Evolutionary conservation across 495 filamentous ascomycete genomes (phyloP).

Genomic region (Hypoxylon crocopeplum): DNA sequence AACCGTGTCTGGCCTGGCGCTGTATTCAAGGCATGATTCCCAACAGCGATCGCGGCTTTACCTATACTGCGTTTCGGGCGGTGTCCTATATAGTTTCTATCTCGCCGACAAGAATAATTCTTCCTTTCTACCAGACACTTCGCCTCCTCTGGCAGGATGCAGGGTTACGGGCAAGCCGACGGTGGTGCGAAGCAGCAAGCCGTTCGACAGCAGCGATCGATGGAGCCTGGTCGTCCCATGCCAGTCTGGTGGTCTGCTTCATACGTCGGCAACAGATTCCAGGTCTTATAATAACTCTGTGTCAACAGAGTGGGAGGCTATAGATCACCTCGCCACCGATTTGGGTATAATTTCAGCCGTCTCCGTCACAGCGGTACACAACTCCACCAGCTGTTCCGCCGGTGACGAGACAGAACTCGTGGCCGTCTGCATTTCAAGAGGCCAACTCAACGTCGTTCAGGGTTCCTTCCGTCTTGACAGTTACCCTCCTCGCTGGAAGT

Average conservation of each 20-base stretch:
- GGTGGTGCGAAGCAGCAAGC: constrained; percentile 5
- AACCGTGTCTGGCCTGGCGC: constrained; percentile 26
- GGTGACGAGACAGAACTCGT: constrained; percentile 8
- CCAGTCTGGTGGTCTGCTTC: constrained; percentile 33
- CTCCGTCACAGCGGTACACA: constrained; percentile 9
- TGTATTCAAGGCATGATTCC: background rate
- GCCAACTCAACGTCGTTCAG: constrained; percentile 15
- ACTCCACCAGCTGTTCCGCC: background rate
- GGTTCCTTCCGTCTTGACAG: background rate
- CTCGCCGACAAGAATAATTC: constrained; percentile 8
- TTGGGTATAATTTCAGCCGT: constrained; percentile 29
- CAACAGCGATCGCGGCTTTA: constrained; percentile 6
- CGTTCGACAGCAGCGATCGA: background rate
- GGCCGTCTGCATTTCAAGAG: constrained; percentile 15
- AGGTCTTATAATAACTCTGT: background rate
- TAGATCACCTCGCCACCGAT: constrained; percentile 25
- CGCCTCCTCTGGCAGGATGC: constrained; percentile 7
- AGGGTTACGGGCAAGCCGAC: constrained; percentile 13
- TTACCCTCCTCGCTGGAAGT: constrained; percentile 1
- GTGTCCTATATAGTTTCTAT: constrained; percentile 20
- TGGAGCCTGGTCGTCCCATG: constrained; percentile 28
- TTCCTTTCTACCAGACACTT: constrained; percentile 12
- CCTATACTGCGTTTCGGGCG: constrained; percentile 21
- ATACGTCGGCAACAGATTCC: constrained; percentile 13
- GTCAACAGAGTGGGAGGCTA: constrained; percentile 6